Conservation (phyloP, 306 rosid species). For the Myrica gale region DNA sequence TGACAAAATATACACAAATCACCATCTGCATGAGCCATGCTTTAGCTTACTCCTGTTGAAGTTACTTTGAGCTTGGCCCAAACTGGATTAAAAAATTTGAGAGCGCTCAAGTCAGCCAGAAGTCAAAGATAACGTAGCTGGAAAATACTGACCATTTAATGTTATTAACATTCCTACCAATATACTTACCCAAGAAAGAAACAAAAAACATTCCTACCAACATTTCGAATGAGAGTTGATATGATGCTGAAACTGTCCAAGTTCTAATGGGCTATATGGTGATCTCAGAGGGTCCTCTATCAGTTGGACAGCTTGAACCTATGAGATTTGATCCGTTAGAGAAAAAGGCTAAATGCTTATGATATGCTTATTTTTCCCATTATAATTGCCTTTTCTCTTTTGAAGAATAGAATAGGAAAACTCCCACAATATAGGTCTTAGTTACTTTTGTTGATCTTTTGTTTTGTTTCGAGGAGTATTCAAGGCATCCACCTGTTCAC, state of each 20-base stretch:
- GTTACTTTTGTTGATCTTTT: not conserved
- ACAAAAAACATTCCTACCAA: too few species aligned
- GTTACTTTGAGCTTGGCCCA: conserved; percentile 3
- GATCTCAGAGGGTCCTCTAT: not conserved
- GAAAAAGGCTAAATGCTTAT: not conserved
- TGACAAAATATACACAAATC: not conserved
- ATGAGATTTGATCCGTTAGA: not conserved
- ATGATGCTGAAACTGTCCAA: not conserved
- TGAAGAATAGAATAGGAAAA: not conserved
- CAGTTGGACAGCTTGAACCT: not conserved
- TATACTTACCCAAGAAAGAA: too few species aligned
- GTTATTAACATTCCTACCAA: not conserved
- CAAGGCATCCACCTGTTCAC: conserved; percentile 9
- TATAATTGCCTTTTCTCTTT: not conserved
- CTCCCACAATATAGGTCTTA: not conserved
- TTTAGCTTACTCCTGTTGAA: not conserved
- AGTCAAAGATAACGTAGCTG: not conserved
- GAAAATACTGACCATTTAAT: not conserved
- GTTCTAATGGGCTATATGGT: not conserved
- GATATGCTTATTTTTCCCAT: not conserved
- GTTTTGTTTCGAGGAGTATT: conserved; percentile 7
- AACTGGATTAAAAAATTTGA: not conserved
- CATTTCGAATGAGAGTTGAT: not conserved
- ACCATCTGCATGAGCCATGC: not conserved
- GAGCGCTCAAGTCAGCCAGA: not conserved